These are phyloP conservation scores for Claviceps humidiphila DNA, from an alignment of 2,329 filamentous ascomycete species.

Conservation along the genomic window DNA sequence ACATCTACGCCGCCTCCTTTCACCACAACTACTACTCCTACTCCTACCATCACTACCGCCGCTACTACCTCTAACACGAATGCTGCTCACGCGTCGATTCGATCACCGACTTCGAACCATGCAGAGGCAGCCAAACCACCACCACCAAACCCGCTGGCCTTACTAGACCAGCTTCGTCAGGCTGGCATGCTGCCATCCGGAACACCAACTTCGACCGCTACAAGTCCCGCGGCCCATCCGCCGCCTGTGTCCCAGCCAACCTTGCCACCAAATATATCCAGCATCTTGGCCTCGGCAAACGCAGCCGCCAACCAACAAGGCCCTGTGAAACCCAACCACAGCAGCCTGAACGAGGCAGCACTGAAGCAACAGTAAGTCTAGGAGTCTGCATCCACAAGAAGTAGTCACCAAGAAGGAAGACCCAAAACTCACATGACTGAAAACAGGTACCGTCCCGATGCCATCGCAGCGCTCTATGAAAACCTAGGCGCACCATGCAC, in stretches of 20 bases:
- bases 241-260: slow-evolving; percentile 17
- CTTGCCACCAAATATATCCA: slow-evolving; percentile 23
- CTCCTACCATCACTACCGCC: not conserved
- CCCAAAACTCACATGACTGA: not conserved
- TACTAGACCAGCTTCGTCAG: slow-evolving; percentile 55
- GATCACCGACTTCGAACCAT: slow-evolving; percentile 34
- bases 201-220: slow-evolving; percentile 24
- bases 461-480: slow-evolving; percentile 66
- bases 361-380: slow-evolving; percentile 56
- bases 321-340: slow-evolving; percentile 30
- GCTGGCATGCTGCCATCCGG: slow-evolving; percentile 49
- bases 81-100: slow-evolving; percentile 22
- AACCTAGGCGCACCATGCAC: slow-evolving; percentile 76
- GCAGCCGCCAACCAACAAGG: slow-evolving; percentile 11
- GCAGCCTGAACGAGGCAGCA: slow-evolving; percentile 51
- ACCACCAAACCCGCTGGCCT: slow-evolving; percentile 37
- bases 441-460: slow-evolving; percentile 52
- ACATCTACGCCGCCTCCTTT: slow-evolving; percentile 21
- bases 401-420: not conserved
- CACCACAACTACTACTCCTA: slow-evolving; percentile 10
- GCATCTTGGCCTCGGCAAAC: slow-evolving; percentile 21
- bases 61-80: slow-evolving; percentile 7
- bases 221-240: slow-evolving; percentile 19
- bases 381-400: not conserved
- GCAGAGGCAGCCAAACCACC: slow-evolving; percentile 21